Percentiles rank a stretch among this genome's conserved stretches.
phyloP scores from a whole-genome alignment of 2,329 filamentous ascomycete genomes.

The Metarhizium robertsii region DNA sequence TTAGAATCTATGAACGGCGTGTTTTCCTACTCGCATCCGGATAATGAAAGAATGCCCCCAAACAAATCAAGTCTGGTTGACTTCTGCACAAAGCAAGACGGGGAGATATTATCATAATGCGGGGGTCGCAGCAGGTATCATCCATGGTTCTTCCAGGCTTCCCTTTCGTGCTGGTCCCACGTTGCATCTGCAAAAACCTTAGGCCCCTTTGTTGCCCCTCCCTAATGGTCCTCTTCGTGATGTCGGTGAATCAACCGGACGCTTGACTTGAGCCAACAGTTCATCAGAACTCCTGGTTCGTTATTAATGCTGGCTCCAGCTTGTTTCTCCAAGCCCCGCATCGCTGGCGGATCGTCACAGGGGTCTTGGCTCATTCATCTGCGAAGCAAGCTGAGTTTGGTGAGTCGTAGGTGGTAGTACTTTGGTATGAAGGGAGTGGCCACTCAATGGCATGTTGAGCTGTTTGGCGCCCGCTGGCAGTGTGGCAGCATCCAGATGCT shows the following conservation, averaged over 20 bases:
- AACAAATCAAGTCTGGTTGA: too few species aligned
- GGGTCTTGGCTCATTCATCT: background rate
- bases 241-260: background rate
- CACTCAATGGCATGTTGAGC: too few species aligned
- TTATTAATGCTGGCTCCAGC: background rate
- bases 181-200: conserved; percentile 3
- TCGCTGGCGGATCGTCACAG: background rate
- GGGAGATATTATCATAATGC: too few species aligned
- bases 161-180: conserved; percentile 1
- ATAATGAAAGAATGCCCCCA: too few species aligned
- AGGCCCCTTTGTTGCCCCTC: background rate
- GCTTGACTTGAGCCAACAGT: background rate
- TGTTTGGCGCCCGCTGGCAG: too few species aligned
- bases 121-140: background rate
- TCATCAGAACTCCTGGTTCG: background rate
- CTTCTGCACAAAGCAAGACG: too few species aligned
- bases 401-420: background rate
- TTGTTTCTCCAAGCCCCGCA: background rate
- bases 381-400: background rate
- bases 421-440: background rate
- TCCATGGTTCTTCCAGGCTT: background rate
- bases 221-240: background rate
- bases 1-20: too few species aligned
- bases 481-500: background rate
- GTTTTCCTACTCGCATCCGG: too few species aligned